Evolutionary conservation across 495 filamentous ascomycete genomes (phyloP), one percentile per base, ranked within the genome.

Genomic region (Astrothelium subdiscretum): DNA sequence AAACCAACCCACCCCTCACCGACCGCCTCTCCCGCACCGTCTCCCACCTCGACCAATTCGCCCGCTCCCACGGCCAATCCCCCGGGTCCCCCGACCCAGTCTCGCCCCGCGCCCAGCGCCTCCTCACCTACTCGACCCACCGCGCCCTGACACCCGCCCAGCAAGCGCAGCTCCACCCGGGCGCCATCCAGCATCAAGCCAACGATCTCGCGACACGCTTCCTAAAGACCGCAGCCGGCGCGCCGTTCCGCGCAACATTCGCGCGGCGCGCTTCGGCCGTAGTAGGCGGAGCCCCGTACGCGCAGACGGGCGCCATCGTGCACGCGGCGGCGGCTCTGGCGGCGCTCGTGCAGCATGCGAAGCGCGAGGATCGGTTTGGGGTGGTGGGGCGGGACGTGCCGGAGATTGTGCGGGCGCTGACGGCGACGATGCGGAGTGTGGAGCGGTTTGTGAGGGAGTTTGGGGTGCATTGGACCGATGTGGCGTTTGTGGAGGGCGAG

Each of bases 291-390:
- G 69, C 77, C 5, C 90, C 90, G 0, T 81, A 85, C 62, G 83
- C 85, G 18, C 82, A 85, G 68, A 71, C 85, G 1, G 81, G 78
- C 59, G 70, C 83, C 22, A 85, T 91, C 63, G 69, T 87, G 58
- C 84, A 91, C 69, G 87, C 90, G 8, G 80, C 85, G 35, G 82
- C 85, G 62, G 83, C 86, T 0, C 74, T 97, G 42, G 81, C 83
- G 11, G 77, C 75, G 40, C 79, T 99, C 6, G 80, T 87, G 18
- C 79, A 87, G n/a, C 78, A 79, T 43, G 90, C 85, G 72, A 74
- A 97, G 32, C 75, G 76, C 11, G 94, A 99, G 74, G 94, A 99
- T 72, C 78, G 78, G n/a, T 95, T 83, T 67, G 94, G 94, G 29
- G 86, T 88, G 67, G 94, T 96, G 43, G 85, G 92, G 59, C 79